These are phyloP conservation scores for Sphagnurus paluster DNA, from an alignment of 1,284 basidiomycete species.

Conservation along the genomic window DNA sequence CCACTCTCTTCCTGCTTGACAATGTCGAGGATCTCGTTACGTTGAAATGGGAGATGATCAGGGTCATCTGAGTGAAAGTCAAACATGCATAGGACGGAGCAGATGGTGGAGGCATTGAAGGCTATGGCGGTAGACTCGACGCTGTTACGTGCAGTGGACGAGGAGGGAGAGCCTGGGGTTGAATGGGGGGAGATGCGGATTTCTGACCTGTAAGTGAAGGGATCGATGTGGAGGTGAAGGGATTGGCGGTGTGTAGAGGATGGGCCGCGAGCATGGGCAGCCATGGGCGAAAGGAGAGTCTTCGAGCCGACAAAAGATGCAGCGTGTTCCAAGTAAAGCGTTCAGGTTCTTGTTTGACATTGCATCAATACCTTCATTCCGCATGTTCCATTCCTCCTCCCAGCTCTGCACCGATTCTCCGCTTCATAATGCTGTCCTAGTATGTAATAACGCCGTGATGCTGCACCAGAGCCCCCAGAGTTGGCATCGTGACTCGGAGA, in stretches of 20 bases:
- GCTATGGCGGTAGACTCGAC: slow-evolving; percentile 26
- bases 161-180: slow-evolving; percentile 33
- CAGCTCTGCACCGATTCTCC: too few relatives aligned
- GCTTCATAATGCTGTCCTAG: too few relatives aligned
- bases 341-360: slow-evolving; percentile 5
- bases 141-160: slow-evolving; percentile 26
- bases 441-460: too few relatives aligned
- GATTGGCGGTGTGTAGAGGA: slow-evolving; percentile 31
- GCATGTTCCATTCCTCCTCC: too few relatives aligned
- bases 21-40: slow-evolving; percentile 66
- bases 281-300: slow-evolving; percentile 4
- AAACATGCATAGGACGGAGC: slow-evolving; percentile 62
- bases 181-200: slow-evolving; percentile 25
- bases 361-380: too few relatives aligned
- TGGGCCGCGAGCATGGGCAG: slow-evolving; percentile 2
- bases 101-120: slow-evolving; percentile 31
- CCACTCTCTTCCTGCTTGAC: slow-evolving; percentile 69
- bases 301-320: background rate
- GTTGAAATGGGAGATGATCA: slow-evolving; percentile 60
- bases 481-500: too few relatives aligned
- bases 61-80: slow-evolving; percentile 64
- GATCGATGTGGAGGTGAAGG: slow-evolving; percentile 53
- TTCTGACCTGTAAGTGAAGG: slow-evolving; percentile 34
- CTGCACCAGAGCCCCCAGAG: too few relatives aligned
- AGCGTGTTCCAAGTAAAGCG: slow-evolving; percentile 2